Conservation (phyloP, 805 yeast species). For the Metschnikowia colocasiae region DNA sequence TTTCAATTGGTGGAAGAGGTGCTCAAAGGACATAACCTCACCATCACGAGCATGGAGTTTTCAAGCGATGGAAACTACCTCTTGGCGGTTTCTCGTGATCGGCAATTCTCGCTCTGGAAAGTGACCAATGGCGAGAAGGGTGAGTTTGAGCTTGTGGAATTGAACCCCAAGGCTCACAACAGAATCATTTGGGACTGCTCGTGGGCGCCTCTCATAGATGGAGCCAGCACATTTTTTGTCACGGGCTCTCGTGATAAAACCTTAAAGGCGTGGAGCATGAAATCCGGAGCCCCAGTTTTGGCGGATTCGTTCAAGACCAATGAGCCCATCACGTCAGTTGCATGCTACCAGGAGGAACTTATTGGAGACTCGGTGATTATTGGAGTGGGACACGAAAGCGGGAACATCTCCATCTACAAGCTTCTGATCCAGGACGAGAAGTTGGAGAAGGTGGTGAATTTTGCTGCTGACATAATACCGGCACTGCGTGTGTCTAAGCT, state of each 20-base stretch:
- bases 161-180: slow-evolving; percentile 72
- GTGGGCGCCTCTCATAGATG: slow-evolving; percentile 59
- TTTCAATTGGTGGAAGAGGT: slow-evolving; percentile 43
- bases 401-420: slow-evolving; percentile 48
- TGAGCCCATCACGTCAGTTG: slow-evolving; percentile 66
- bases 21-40: slow-evolving; percentile 70
- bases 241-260: slow-evolving; percentile 87
- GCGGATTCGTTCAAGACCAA: slow-evolving; percentile 40
- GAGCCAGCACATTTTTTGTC: slow-evolving; percentile 44
- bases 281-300: slow-evolving; percentile 3
- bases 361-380: slow-evolving; percentile 32
- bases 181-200: slow-evolving; percentile 95
- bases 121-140: slow-evolving; percentile 23
- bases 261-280: slow-evolving; percentile 65
- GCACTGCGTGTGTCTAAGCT: slow-evolving; percentile 60
- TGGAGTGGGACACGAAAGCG: slow-evolving; percentile 71
- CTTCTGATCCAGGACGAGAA: slow-evolving; percentile 8
- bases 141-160: slow-evolving; percentile 38
- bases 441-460: slow-evolving; percentile 22
- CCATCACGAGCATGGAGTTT: slow-evolving; percentile 79
- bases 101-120: slow-evolving; percentile 77
- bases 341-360: slow-evolving; percentile 36
- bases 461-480: slow-evolving; percentile 49
- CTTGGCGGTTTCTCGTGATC: slow-evolving; percentile 82
- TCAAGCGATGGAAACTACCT: slow-evolving; percentile 64